A percentile compares a stretch with the other conserved stretches of the same genome.
Conservation (phyloP, 108 stramenopile genomes). For the Stephanodiscus triporus region DNA sequence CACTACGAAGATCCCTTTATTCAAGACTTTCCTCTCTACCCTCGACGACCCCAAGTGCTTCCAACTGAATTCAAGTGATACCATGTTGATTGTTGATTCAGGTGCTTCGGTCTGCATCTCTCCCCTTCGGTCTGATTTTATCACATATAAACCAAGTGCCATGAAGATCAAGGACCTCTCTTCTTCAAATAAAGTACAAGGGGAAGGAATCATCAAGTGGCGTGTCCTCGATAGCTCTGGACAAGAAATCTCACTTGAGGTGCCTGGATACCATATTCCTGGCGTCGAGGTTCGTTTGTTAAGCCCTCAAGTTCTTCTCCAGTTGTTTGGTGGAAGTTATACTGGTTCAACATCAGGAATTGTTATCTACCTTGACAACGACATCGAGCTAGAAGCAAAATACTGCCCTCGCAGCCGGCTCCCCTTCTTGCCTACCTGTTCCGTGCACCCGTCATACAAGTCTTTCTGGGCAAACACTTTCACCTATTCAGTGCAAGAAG, state of each 20-base stretch:
- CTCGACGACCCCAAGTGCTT: too few species aligned
- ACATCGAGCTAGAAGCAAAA: background rate
- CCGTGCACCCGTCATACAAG: background rate
- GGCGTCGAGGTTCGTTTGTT: constrained; percentile 10
- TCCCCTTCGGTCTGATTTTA: constrained; percentile 22
- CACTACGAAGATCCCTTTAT: too few species aligned
- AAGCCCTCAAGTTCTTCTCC: constrained; percentile 27
- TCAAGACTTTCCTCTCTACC: too few species aligned
- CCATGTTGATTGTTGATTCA: constrained; percentile 32
- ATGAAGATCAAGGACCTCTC: constrained; percentile 23
- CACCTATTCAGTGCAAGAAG: background rate
- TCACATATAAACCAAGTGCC: constrained; percentile 10
- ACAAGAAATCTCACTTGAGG: background rate
- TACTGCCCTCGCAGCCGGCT: constrained; percentile 1
- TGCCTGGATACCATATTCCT: constrained; percentile 25
- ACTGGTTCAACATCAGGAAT: background rate
- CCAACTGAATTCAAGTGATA: background rate
- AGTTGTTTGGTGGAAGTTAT: background rate
- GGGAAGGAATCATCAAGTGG: constrained; percentile 32
- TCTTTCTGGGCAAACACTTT: constrained; percentile 23
- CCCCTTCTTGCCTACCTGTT: background rate
- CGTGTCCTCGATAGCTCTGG: background rate
- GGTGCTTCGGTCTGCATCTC: too few species aligned
- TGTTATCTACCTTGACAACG: background rate
- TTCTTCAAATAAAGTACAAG: constrained; percentile 12